Evolutionary conservation across 129 eudicot genomes (phyloP).

Genomic region (Flaveria sonorensis): DNA sequence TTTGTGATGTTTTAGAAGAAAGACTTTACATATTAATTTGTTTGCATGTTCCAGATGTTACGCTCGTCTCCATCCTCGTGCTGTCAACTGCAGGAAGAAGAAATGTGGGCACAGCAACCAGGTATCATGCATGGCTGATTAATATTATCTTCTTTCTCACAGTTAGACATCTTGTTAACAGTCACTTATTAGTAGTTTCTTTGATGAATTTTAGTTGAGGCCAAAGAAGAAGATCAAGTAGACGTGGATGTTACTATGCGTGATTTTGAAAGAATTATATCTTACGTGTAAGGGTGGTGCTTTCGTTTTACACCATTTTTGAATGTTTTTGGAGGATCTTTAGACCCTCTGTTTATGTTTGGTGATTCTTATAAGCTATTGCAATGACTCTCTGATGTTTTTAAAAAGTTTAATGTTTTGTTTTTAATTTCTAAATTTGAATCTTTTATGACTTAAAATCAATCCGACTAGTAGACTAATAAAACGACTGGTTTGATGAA

Average conservation of each 20-base stretch:
- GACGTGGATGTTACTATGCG: conserved; percentile 12
- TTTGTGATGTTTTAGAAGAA: neutral
- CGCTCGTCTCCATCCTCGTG: conserved; percentile 64
- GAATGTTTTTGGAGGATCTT: conserved; percentile 9
- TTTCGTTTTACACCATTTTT: neutral
- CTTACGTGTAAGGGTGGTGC: neutral
- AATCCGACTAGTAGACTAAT: no score
- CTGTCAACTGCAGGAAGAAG: conserved; percentile 67
- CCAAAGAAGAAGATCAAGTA: conserved; percentile 67
- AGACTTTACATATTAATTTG: neutral
- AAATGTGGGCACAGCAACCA: conserved; percentile 70
- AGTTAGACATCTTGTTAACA: neutral
- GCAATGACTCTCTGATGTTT: neutral
- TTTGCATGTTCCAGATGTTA: conserved; percentile 35
- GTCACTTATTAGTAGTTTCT: neutral
- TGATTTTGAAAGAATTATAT: neutral
- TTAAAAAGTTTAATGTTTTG: neutral
- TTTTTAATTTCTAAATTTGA: neutral
- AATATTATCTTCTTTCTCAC: no score
- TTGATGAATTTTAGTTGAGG: conserved; percentile 46
- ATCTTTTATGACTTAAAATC: no score
- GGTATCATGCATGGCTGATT: conserved; percentile 9
- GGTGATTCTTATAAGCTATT: neutral
- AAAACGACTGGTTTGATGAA: no score
- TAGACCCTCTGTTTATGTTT: neutral